These are phyloP conservation scores for Gnaphalium uliginosum DNA, from an alignment of 129 eudicot species.

Conservation along the genomic window DNA sequence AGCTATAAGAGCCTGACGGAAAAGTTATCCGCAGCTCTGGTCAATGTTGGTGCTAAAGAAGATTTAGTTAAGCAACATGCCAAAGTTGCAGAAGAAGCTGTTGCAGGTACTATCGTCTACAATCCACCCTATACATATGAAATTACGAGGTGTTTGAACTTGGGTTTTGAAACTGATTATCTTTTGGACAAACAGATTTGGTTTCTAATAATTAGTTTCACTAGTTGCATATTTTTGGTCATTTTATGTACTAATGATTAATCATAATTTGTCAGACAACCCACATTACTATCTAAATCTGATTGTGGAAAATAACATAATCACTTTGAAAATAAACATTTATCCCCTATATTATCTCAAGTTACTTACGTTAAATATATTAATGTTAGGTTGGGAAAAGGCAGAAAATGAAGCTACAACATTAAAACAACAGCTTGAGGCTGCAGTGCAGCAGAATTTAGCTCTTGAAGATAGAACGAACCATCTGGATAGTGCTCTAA, in stretches of 20 bases:
- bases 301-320: background rate
- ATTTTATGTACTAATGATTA: background rate
- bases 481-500: slow-evolving; percentile 86
- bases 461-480: slow-evolving; percentile 64
- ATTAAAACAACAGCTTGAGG: slow-evolving; percentile 69
- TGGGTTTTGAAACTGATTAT: background rate
- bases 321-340: background rate
- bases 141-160: background rate
- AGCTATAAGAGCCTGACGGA: slow-evolving; percentile 54
- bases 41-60: slow-evolving; percentile 82
- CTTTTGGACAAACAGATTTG: background rate
- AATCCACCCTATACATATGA: background rate
- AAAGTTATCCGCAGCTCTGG: slow-evolving; percentile 81
- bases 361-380: background rate
- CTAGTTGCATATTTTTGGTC: background rate
- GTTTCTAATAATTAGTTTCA: background rate
- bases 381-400: slow-evolving; percentile 73
- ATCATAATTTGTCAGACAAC: background rate
- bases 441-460: slow-evolving; percentile 58
- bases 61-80: slow-evolving; percentile 89
- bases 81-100: slow-evolving; percentile 93
- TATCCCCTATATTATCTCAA: background rate
- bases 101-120: slow-evolving; percentile 53
- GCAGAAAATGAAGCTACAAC: slow-evolving; percentile 71
- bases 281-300: background rate